A percentile compares a stretch with the other conserved stretches of the same genome.
Evolutionary conservation across 345 rosid species (phyloP).

Genomic region (Eucalyptus dawsonii): DNA sequence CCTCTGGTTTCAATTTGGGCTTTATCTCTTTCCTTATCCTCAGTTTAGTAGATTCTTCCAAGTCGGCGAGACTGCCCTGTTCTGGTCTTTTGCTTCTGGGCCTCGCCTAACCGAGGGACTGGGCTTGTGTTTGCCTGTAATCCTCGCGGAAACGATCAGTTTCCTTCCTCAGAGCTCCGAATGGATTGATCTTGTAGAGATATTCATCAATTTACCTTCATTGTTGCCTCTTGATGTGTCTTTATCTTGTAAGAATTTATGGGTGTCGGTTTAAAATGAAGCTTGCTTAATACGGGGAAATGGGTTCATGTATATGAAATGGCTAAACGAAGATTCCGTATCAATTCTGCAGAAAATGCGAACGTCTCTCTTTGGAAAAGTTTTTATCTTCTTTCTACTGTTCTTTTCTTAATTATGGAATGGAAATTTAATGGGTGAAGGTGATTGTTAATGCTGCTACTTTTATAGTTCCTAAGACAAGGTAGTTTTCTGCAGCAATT

Average conservation of each 20-base stretch:
- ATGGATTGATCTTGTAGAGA: neutral
- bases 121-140: neutral
- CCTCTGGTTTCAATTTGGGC: neutral
- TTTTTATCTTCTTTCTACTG: neutral
- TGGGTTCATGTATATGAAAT: neutral
- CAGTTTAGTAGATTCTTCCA: neutral
- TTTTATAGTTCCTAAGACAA: neutral
- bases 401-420: neutral
- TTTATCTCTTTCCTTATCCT: neutral
- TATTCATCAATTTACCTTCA: neutral
- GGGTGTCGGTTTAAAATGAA: neutral
- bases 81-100: neutral
- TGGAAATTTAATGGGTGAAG: neutral
- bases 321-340: neutral
- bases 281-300: neutral
- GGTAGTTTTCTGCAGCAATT: slow-evolving; percentile 31
- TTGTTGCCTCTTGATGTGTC: neutral
- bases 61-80: neutral
- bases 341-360: neutral
- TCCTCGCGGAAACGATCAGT: neutral
- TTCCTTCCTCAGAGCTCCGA: neutral
- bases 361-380: neutral
- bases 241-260: neutral
- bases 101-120: neutral
- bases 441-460: neutral